phyloP scores from a whole-genome alignment of 2,329 filamentous ascomycete genomes.

The Paraphoma sp. region DNA sequence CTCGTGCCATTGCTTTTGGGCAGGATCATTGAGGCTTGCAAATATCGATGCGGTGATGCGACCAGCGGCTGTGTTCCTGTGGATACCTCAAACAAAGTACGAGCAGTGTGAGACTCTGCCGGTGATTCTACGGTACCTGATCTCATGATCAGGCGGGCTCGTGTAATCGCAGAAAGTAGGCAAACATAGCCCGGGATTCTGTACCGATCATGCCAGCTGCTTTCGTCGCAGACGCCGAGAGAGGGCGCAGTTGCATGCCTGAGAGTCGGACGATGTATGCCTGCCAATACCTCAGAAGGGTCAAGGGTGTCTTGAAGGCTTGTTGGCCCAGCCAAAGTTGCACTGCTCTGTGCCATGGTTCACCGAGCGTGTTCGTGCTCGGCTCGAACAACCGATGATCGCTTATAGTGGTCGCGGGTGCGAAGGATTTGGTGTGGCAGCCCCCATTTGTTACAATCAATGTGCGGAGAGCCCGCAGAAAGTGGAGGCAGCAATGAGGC shows the following conservation, averaged over 20 bases:
- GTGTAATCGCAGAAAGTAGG: not conserved
- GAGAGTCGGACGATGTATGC: conserved; percentile 4
- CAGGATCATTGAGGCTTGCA: conserved; percentile 5
- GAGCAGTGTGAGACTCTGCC: not conserved
- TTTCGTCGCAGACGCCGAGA: conserved; percentile 4
- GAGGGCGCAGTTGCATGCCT: conserved; percentile 6
- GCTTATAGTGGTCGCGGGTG: not conserved
- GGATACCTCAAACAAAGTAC: not conserved
- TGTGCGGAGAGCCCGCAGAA: conserved; percentile 10
- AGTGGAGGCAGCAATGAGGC: not conserved
- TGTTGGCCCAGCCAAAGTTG: not conserved
- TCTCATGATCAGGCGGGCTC: conserved; percentile 4
- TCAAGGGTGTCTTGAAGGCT: not conserved
- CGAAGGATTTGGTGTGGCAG: conserved; percentile 11
- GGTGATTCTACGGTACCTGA: conserved; percentile 1
- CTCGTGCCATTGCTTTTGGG: conserved; percentile 6
- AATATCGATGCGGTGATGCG: not conserved
- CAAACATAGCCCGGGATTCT: conserved; percentile 1
- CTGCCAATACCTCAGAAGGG: not conserved
- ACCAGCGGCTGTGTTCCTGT: not conserved
- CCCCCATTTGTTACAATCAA: conserved; percentile 8
- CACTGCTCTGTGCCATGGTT: not conserved
- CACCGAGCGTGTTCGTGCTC: conserved; percentile 3
- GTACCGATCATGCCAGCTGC: conserved; percentile 8
- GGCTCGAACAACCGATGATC: conserved; percentile 11